Conservation (phyloP, 805 yeast species). For the Saccharomycopsis fermentans region DNA sequence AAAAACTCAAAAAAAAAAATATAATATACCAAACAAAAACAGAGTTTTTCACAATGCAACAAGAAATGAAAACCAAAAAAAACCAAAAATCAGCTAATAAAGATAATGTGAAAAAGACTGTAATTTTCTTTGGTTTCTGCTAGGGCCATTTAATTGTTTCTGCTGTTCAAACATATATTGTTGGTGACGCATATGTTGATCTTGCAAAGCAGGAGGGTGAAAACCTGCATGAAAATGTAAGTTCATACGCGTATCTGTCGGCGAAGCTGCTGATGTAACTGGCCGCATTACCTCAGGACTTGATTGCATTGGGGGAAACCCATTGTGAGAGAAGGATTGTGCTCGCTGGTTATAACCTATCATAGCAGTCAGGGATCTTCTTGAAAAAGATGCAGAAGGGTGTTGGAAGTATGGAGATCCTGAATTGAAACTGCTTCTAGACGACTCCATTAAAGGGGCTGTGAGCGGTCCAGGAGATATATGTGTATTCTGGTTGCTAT, state of each 20-base stretch:
- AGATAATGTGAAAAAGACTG: neutral
- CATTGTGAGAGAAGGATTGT: neutral
- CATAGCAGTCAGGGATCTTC: neutral
- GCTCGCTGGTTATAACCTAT: neutral
- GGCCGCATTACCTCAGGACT: neutral
- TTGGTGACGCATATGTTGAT: neutral
- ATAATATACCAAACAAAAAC: neutral
- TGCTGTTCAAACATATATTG: neutral
- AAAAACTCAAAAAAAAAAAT: neutral
- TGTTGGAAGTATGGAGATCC: neutral
- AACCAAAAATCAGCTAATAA: neutral
- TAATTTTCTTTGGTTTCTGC: neutral
- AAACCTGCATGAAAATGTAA: neutral
- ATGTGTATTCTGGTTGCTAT: neutral
- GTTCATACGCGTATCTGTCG: neutral
- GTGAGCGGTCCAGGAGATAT: neutral
- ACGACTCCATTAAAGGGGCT: neutral
- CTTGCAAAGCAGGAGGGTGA: neutral
- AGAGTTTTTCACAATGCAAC: too few relatives aligned
- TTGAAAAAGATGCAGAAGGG: neutral
- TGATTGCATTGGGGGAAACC: neutral
- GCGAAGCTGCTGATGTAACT: neutral
- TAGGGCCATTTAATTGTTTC: neutral
- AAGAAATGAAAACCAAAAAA: neutral
- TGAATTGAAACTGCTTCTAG: neutral